These are phyloP conservation scores for Cytauxzoon felis DNA, from an alignment of 169 alveolate genomes.

Conservation along the genomic window DNA sequence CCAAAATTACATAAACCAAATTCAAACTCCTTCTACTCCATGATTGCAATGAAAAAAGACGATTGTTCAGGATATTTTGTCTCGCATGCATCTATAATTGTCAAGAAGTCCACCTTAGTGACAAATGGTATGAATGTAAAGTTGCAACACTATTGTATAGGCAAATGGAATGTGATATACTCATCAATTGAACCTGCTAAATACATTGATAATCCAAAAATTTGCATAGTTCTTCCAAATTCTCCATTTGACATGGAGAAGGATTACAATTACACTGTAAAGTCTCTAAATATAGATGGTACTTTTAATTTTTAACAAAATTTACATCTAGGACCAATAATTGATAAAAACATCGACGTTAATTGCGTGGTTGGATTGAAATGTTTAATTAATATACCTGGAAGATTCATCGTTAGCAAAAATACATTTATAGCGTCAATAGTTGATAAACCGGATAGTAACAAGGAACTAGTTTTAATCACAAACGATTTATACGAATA, in stretches of 20 bases:
- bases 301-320: background rate
- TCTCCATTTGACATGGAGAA: background rate
- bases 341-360: background rate
- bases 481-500: slow-evolving; percentile 18
- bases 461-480: background rate
- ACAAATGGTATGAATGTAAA: background rate
- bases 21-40: background rate
- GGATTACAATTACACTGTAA: slow-evolving; percentile 9
- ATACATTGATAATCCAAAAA: background rate
- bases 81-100: background rate
- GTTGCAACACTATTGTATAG: slow-evolving; percentile 1
- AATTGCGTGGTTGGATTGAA: slow-evolving; percentile 23
- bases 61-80: slow-evolving; percentile 5
- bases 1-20: background rate
- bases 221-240: slow-evolving; percentile 8
- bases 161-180: slow-evolving; percentile 7
- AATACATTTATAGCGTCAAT: background rate
- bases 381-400: slow-evolving; percentile 23
- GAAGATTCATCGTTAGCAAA: background rate
- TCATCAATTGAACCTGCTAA: background rate
- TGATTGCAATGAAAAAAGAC: slow-evolving; percentile 1
- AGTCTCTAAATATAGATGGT: slow-evolving; percentile 25
- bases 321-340: slow-evolving; percentile 12
- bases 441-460: background rate
- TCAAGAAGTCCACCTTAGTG: background rate